phyloP scores from a whole-genome alignment of 2,329 filamentous ascomycete species.

The Laburnicola sp. region DNA sequence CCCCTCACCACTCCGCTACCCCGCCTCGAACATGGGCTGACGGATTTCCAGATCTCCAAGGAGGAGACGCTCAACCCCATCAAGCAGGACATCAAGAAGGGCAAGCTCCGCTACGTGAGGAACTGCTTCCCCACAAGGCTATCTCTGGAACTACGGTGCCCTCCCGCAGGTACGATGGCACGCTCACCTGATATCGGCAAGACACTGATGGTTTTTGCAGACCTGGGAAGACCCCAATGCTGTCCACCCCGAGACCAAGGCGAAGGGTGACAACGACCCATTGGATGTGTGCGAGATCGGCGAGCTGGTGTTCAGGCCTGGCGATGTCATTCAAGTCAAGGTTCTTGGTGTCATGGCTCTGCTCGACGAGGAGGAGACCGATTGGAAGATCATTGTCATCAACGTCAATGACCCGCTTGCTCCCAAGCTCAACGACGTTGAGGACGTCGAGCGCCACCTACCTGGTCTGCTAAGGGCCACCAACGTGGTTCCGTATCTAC shows the following conservation, averaged over 20 bases:
- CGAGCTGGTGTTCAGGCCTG: slow-evolving; percentile 92
- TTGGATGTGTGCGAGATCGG: slow-evolving; percentile 99
- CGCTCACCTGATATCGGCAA: slow-evolving; percentile 32
- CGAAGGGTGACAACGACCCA: slow-evolving; percentile 99
- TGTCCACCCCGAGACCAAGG: slow-evolving; percentile 97
- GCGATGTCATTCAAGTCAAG: slow-evolving; percentile 99
- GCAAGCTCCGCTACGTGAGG: slow-evolving; percentile 97
- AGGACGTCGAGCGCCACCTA: slow-evolving; percentile 98
- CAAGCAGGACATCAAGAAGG: slow-evolving; percentile 99
- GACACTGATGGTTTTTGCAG: slow-evolving; percentile 54
- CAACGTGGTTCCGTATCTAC: slow-evolving; percentile 99
- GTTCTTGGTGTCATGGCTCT: slow-evolving; percentile 98
- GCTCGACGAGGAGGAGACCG: slow-evolving; percentile 98
- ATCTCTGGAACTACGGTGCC: slow-evolving; percentile 99
- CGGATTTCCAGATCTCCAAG: slow-evolving; percentile 80
- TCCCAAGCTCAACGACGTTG: slow-evolving; percentile 94
- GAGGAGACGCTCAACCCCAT: slow-evolving; percentile 98
- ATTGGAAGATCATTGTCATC: slow-evolving; percentile 99
- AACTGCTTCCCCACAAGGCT: slow-evolving; percentile 99
- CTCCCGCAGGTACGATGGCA: slow-evolving; percentile 80
- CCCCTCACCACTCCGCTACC: slow-evolving; percentile 17
- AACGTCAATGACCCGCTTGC: slow-evolving; percentile 97
- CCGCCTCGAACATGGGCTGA: slow-evolving; percentile 25
- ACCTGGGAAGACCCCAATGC: slow-evolving; percentile 99
- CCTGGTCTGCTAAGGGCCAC: slow-evolving; percentile 95